Conservation (phyloP, 306 rosid genomes). For the Quercus dentata region DNA sequence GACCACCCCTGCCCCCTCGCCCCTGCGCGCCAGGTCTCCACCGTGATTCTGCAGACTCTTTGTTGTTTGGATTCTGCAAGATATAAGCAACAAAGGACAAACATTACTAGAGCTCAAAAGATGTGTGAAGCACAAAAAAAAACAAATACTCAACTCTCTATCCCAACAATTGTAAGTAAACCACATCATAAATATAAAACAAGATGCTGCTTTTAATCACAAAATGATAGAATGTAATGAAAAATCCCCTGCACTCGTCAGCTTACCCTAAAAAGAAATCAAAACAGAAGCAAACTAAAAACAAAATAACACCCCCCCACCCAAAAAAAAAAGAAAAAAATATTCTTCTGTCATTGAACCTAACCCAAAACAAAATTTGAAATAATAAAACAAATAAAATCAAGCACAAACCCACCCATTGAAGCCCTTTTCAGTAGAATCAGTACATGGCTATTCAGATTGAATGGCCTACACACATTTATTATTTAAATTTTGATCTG, state of each 20-base stretch:
- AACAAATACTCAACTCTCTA: not conserved
- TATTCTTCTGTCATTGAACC: not conserved
- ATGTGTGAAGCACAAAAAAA: not conserved
- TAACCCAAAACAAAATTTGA: not conserved
- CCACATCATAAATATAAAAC: not conserved
- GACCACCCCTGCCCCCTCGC: constrained; percentile 77
- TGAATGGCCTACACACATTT: not conserved
- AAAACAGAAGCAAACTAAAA: no score
- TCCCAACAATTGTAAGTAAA: not conserved
- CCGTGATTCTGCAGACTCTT: constrained; percentile 67
- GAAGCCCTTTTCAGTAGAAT: not conserved
- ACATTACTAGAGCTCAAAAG: constrained; percentile 17
- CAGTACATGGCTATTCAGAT: not conserved
- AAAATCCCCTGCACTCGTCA: not conserved
- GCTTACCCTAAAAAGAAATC: not conserved
- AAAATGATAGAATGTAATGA: not conserved
- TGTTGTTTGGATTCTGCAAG: constrained; percentile 72
- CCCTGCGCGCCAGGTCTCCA: constrained; percentile 79
- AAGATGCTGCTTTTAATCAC: not conserved
- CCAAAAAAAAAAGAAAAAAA: not conserved
- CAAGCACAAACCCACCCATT: not conserved
- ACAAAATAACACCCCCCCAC: no score
- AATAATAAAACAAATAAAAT: not conserved
- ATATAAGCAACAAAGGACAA: constrained; percentile 13
- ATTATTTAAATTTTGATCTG: not conserved